Evolutionary conservation across 306 rosid genomes (phyloP).

Genomic region (Prunus padus): DNA sequence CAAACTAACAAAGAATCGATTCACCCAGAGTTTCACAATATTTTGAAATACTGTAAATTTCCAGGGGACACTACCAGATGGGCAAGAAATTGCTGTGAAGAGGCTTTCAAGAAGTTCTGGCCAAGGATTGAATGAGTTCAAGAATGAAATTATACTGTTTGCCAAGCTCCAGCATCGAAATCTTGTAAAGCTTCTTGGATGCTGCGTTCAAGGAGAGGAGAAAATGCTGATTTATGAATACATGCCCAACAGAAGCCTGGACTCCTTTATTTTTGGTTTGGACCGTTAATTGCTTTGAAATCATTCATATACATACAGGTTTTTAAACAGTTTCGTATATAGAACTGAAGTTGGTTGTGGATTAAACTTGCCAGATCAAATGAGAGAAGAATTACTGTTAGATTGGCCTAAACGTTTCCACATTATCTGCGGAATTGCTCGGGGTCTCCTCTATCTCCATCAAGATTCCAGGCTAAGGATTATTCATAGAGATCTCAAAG

Average conservation of each 20-base stretch:
- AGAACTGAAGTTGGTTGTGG: neutral
- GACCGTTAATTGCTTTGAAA: neutral
- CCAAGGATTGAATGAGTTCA: slow-evolving; percentile 59
- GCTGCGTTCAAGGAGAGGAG: slow-evolving; percentile 48
- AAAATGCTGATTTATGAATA: slow-evolving; percentile 55
- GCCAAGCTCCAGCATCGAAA: slow-evolving; percentile 68
- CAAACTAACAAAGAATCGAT: too few relatives aligned
- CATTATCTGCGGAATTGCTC: slow-evolving; percentile 28
- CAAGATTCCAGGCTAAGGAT: slow-evolving; percentile 42
- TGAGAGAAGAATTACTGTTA: neutral
- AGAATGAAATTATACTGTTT: slow-evolving; percentile 52
- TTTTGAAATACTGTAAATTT: neutral
- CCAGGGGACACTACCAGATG: slow-evolving; percentile 52
- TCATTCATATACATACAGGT: neutral
- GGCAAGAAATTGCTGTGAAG: slow-evolving; percentile 59
- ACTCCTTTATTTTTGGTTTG: slow-evolving; percentile 61
- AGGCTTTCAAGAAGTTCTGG: slow-evolving; percentile 35
- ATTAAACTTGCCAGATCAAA: slow-evolving; percentile 10
- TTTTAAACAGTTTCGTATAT: neutral
- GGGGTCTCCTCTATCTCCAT: slow-evolving; percentile 31
- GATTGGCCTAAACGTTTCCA: slow-evolving; percentile 21
- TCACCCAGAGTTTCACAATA: too few relatives aligned
- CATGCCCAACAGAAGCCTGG: slow-evolving; percentile 63
- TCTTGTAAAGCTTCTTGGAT: slow-evolving; percentile 51
- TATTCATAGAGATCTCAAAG: slow-evolving; percentile 55